Conservation (phyloP, 148 eudicot species). For the Mesembryanthemum crystallinum region DNA sequence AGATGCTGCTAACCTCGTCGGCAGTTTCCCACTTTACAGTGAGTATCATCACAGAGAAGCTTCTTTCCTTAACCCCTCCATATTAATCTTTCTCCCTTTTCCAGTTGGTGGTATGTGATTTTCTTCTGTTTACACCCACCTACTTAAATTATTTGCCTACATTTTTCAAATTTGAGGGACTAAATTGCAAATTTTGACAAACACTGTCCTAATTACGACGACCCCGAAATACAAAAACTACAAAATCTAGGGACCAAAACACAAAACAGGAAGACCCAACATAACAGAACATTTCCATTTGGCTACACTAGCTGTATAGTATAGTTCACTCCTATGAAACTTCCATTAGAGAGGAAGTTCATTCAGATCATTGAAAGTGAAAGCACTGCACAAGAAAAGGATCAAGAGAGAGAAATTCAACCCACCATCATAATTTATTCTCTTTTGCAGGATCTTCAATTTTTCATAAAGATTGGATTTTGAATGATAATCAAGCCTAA, state of each 20-base stretch:
- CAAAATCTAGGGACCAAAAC: conserved; percentile 13
- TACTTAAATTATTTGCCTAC: conserved; percentile 1
- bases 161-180: conserved; percentile 13
- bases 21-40: conserved; percentile 17
- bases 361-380: conserved; percentile 4
- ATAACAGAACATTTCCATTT: conserved; percentile 17
- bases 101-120: conserved; percentile 8
- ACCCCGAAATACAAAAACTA: too few species aligned
- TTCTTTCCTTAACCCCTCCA: conserved; percentile 21
- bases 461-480: too few species aligned
- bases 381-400: neutral
- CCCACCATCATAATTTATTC: neutral
- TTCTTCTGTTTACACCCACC: conserved; percentile 22
- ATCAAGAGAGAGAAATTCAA: conserved; percentile 11
- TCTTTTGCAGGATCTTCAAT: neutral
- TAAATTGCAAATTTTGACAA: too few species aligned
- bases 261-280: neutral
- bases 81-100: neutral
- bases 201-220: too few species aligned
- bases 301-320: conserved; percentile 22
- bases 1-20: conserved; percentile 1
- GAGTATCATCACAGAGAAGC: conserved; percentile 25
- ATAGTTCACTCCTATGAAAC: conserved; percentile 10
- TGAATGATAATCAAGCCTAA: neutral
- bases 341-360: conserved; percentile 19